Evolutionary conservation across 2,329 filamentous ascomycete species (phyloP), one percentile per base, ranked within the genome.

Genomic region (Penicillium frequentans): DNA sequence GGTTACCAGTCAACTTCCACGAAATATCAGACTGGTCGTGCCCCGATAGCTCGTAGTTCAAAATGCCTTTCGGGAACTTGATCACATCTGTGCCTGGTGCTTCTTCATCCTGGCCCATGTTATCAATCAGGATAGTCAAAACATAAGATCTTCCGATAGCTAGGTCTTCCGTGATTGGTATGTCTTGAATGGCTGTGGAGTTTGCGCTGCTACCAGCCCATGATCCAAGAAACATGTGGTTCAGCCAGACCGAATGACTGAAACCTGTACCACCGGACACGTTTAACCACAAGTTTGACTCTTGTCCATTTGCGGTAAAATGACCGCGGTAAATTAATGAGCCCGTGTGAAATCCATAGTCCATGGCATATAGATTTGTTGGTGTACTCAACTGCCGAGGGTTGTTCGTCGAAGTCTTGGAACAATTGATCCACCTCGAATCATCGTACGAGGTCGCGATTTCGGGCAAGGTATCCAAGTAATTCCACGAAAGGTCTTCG

Each of bases 1-100:
- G 72, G 57, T 84, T 85, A 3, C 83, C 82, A 0, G 82, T 83
- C 7, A 84, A 60, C 60, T 82, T 84, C 82, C 82, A 85, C 2
- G 61, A 62, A 7, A 76, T 57, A 9, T 62, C 61, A 1, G 57
- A 57, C 27, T 68, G 63, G 0, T 70, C 67, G 19, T 67, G 59
- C 35, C 76, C 71, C 19, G 73, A 71, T 19, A 81, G 62, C n/a
- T 62, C 54, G 21, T 75, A 74, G 33, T 76, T 70, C 2, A 85
- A 67, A 53, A 85, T 79, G 10, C 83, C 83, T 16, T 81, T 77
- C 0, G 83, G 83, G 24, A 74, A 75, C 70, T 84, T 84, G 3
- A 65, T 63, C 14, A 51, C 53, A 27, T 63, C 57, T 9, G 54
- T 63, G 2, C 52, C 61, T 1, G 58, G 61, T 5, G 73, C 77